Base-by-base conservation (phyloP, 805 yeast species). In the Wickerhamiella slavikovae region DNA sequence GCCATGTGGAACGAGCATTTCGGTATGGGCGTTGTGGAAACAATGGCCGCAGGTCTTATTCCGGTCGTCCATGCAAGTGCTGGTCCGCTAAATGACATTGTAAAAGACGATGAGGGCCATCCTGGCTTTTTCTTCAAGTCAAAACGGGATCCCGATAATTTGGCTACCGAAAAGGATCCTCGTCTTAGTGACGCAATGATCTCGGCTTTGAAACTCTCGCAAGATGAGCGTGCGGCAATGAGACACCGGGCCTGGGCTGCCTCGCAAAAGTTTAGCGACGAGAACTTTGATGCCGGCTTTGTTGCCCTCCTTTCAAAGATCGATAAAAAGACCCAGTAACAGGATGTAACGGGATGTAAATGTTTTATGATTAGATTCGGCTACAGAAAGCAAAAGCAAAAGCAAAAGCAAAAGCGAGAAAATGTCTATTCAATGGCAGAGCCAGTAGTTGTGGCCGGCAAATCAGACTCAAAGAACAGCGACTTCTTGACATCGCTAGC, bases 1-100 rank as follows among this genome's bases (percentile, higher is more conserved):
- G 82, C 93, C 18, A 89, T 89, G 99, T 89, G 98, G 98, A 89
- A 89, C 52, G 99, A 89, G 56, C 99, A 89, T 55, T 89, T 89
- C 50, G 99, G 99, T 13, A 89, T 89, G 43, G 85, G 93, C 1
- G 85, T 89, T 4, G 98, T 89, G 5, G 99, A 89, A 51, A 79
- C 82, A 47, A 59, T 77, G 55, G 72, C 85, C 2, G 65, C 76
- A 31, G 96, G 95, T 0, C 62, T 75, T 17, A 67, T 89, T 12
- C 95, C 98, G 1, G 55, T 89, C 2, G 89, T 71, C 3, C 96
- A 91, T 52, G 91, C 91, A 3, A 75, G 92, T 30, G 98, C 94
- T 0, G 99, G 99, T 1, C 99, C 99, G 7, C 60, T 66, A 24
- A 55, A 71, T 32, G 99, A 89, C 50, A 89, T 89, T 35, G 89